Conservation (phyloP, 23 red algal species). For the Chondrus crispus region DNA sequence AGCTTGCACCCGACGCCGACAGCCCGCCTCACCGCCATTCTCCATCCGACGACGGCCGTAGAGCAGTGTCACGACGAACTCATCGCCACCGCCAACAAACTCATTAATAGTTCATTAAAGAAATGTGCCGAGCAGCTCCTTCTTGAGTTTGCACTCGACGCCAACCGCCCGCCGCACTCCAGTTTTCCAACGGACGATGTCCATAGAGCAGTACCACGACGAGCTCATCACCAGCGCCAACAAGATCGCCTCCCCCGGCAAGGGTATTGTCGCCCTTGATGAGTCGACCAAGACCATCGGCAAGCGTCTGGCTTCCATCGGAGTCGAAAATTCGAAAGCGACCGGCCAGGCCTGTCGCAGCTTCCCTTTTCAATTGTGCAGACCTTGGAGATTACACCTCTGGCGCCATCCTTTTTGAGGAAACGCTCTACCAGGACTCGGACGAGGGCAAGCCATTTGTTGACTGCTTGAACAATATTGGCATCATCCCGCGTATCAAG, state of each 20-base stretch:
- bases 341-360: slow-evolving; percentile 95
- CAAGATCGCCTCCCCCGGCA: slow-evolving; percentile 88
- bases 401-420: slow-evolving; percentile 98
- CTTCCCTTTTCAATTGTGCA: slow-evolving; percentile 91
- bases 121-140: no score
- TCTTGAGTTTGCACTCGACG: no score
- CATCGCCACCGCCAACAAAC: slow-evolving; percentile 67
- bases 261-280: slow-evolving; percentile 96
- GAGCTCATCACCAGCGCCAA: slow-evolving; percentile 77
- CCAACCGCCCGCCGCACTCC: no score
- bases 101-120: no score
- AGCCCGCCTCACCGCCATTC: no score
- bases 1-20: background rate
- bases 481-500: slow-evolving; percentile 98
- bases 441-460: slow-evolving; percentile 91
- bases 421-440: slow-evolving; percentile 93
- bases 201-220: slow-evolving; percentile 74
- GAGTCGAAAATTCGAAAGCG: slow-evolving; percentile 94
- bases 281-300: slow-evolving; percentile 98
- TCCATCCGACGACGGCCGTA: slow-evolving; percentile 25
- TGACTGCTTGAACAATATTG: slow-evolving; percentile 84
- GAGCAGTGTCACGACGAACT: slow-evolving; percentile 87
- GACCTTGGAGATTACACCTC: slow-evolving; percentile 95
- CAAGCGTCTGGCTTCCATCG: slow-evolving; percentile 95
- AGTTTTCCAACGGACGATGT: no score